Evolutionary conservation across 495 filamentous ascomycete genomes (phyloP), one percentile per base, ranked within the genome.

Genomic region (Aeminium ludgeri): DNA sequence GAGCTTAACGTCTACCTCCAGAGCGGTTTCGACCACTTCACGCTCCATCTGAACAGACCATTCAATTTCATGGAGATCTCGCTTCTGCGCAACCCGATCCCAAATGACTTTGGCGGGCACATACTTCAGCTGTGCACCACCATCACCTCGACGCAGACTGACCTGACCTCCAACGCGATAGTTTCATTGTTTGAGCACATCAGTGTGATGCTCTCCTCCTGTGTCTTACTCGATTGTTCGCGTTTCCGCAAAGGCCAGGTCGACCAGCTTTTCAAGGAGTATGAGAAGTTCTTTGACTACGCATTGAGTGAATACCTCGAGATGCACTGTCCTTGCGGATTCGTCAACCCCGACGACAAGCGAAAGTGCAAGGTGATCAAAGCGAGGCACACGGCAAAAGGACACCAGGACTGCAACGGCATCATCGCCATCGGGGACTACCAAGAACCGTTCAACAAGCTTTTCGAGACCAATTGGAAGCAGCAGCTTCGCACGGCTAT

Each of bases 51-150:
- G 3, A 59, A 72, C 36, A 54, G 45, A 4, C 69, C 72, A 0
- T 76, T 76, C 41, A 64, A 76, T 47, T 72, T 76, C 43, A 62
- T 72, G 18, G 51, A 65, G 40, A 62, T 60, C 12, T 61, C 68
- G 2, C 56, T 67, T 10, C 54, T 52, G 10, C 57, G 61, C 20
- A 68, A 62, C 33, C 63, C 63, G 2, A 62, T 67, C 10, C 64
- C 67, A 11, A 46, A 53, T 8, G 65, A 67, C 38, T 69, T 73
- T 56, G 63, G 64, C 18, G 68, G 69, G 0, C 68, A 71, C 44
- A 70, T 72, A 27, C 50, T 73, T 8, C 65, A 65, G 36, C 45
- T 74, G 3, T 66, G 64, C 8, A 57, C 68, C 10, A 53, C 55
- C 1, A 59, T 70, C 15, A 66, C 57, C 47, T 56, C 64, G 23